Conservation (phyloP, 2,329 filamentous ascomycete genomes). For the Neophaeococcomyces mojaviensis region DNA sequence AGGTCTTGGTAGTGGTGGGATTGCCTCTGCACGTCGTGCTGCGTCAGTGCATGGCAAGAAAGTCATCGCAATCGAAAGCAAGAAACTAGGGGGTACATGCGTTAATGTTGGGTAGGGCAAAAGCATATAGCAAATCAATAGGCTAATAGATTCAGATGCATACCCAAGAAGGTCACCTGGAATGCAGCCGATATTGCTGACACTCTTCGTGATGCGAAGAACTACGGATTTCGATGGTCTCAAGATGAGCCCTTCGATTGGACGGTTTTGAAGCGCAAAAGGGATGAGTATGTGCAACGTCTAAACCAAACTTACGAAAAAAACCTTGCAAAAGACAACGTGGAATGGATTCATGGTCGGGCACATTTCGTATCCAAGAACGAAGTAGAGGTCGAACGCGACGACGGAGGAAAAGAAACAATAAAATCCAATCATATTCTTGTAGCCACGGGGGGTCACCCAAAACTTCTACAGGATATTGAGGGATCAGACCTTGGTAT, state of each 20-base stretch:
- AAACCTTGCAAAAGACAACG: slow-evolving; percentile 41
- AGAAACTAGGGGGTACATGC: slow-evolving; percentile 39
- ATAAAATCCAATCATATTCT: slow-evolving; percentile 39
- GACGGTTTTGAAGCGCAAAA: slow-evolving; percentile 37
- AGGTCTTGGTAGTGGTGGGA: slow-evolving; percentile 45
- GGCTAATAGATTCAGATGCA: slow-evolving; percentile 31
- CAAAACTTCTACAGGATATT: slow-evolving; percentile 33
- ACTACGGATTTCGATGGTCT: slow-evolving; percentile 41
- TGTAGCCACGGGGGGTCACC: slow-evolving; percentile 40
- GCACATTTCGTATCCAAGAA: slow-evolving; percentile 37
- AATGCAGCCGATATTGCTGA: slow-evolving; percentile 43
- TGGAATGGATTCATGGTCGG: slow-evolving; percentile 41
- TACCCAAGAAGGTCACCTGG: slow-evolving; percentile 47
- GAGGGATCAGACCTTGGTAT: slow-evolving; percentile 41
- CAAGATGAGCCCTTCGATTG: slow-evolving; percentile 36
- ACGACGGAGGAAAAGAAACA: slow-evolving; percentile 32
- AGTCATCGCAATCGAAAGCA: slow-evolving; percentile 42
- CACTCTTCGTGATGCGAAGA: slow-evolving; percentile 33
- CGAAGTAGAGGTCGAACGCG: slow-evolving; percentile 34
- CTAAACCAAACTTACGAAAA: slow-evolving; percentile 42
- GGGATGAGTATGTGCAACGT: slow-evolving; percentile 35
- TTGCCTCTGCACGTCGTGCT: slow-evolving; percentile 40
- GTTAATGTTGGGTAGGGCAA: slow-evolving; percentile 44
- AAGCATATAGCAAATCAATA: background rate
- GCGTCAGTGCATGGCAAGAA: slow-evolving; percentile 44